Evolutionary conservation across 2,329 filamentous ascomycete species (phyloP), one percentile per base, ranked within the genome.

Genomic region (Blumeriella jaapii): DNA sequence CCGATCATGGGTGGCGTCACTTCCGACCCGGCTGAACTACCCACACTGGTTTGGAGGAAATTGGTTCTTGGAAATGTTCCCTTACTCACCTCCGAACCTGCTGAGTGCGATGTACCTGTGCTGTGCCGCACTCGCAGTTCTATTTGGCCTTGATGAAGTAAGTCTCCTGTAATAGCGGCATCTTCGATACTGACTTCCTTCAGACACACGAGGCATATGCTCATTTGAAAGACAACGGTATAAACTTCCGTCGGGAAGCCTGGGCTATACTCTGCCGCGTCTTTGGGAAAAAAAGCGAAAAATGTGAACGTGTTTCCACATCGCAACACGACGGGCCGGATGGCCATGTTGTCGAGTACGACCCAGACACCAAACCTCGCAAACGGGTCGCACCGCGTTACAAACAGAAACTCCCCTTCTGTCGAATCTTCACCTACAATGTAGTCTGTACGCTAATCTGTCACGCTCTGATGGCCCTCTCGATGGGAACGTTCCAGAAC

Each of bases 401-500:
- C 31, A 46, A 39, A 6, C 49, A 46, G 37, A 49, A 48, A 9
- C 61, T 74, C 2, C 59, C 69, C 0, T 74, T 76, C 53, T 57
- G 62, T 60, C 40, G 48, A 11, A 46, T 55, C 13, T 51, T 54
- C 28, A 50, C 53, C 11, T 49, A 49, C 30, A 54, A 52, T 24
- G 53, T 53, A 15, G 67, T 75, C 32, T 69, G 75, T 31, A 51
- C 45, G 1, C 39, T 52, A 2, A 49, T 74, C 18, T 63, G 61
- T 26, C 71, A 77, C 42, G 67, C 67, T 30, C 61, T 76, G 16
- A 65, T 78, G 32, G 68, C 71, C 27, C 64, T 74, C 41, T 72
- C 75, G 50, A 68, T 74, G 54, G 70, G 66, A 42, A 69, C 72
- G 13, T 78, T 77, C 54, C 69, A 72, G 42, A 65, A 67, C 14